Evolutionary conservation across 495 filamentous ascomycete genomes (phyloP), one percentile per base, ranked within the genome.

Genomic region (Cairneyella variabilis): DNA sequence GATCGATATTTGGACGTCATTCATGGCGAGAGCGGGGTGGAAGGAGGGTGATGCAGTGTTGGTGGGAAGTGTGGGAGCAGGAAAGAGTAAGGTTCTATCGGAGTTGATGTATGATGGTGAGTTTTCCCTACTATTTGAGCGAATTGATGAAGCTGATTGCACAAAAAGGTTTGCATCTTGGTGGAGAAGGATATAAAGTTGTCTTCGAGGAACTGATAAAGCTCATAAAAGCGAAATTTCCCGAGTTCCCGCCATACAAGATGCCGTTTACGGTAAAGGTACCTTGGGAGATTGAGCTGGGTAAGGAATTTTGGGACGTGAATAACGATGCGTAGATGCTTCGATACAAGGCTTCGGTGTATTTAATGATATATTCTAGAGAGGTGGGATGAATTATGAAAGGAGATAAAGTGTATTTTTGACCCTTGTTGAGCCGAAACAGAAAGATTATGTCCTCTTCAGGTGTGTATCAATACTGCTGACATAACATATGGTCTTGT

Each of bases 1-100:
- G 0, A 67, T 81, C 7, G 81, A 89, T 69, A 62, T 86, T 0
- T 88, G 83, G 83, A 71, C 65, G 12, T 69, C 73, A 3, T 81
- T 86, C 46, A 83, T 87, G 79, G 46, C 67, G 5, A 59, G 64
- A 5, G 69, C 76, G 8, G 80, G 78, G 0, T 84, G 81, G 78
- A 68, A 77, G n/a, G 68, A 70, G 27, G 82, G 75, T 1, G 66
- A 80, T 36, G 61, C 71, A n/a, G n/a, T n/a, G 0, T 60, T 85
- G 26, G 60, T 70, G 27, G 83, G 83, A 14, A 78, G 76, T 8
- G 69, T 71, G 42, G 66, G 76, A n/a, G 53, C 65, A n/a, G 70
- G 74, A 20, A 70, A 67, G 53, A 78, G 71, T 58, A 63, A 71
- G 80, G 45, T 70, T 84, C 27, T 61, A 14, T 30, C 22, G 3